Evolutionary conservation across 805 yeast species (phyloP).

Genomic region (Wickerhamiella nectarea): DNA sequence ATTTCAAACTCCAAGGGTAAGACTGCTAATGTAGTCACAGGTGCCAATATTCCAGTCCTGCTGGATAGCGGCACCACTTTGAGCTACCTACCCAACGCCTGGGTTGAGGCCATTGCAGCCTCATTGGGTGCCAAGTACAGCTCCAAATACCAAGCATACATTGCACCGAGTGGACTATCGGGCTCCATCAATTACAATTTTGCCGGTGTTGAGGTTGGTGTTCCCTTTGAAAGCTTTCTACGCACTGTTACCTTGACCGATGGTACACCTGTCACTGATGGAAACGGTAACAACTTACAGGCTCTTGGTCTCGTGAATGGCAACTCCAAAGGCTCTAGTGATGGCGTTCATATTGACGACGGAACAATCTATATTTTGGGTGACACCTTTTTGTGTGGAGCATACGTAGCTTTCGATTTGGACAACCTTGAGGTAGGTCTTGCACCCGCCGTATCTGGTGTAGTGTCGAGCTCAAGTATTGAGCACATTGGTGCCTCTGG

Average conservation of each 20-base stretch:
- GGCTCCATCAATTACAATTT: constrained; percentile 6
- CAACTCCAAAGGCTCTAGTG: background rate
- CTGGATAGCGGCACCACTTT: constrained; percentile 15
- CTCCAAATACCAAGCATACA: background rate
- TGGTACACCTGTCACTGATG: constrained; percentile 12
- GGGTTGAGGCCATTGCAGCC: constrained; percentile 13
- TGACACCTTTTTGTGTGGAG: constrained; percentile 47
- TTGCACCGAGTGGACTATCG: constrained; percentile 25
- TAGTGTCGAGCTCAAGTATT: constrained; percentile 13
- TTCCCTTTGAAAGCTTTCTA: constrained; percentile 15
- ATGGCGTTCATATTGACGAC: constrained; percentile 19
- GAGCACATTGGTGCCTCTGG: constrained; percentile 14
- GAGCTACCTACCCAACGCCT: constrained; percentile 16
- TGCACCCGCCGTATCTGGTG: constrained; percentile 32
- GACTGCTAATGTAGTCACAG: background rate
- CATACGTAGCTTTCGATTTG: constrained; percentile 53
- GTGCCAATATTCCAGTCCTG: constrained; percentile 7
- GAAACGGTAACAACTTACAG: constrained; percentile 13
- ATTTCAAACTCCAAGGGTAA: background rate
- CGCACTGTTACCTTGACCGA: constrained; percentile 11
- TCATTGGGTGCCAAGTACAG: constrained; percentile 30
- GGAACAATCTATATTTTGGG: constrained; percentile 35
- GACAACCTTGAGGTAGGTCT: constrained; percentile 42
- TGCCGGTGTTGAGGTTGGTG: constrained; percentile 9
- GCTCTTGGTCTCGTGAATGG: background rate